Percentiles rank a stretch among this genome's conserved stretches.
Evolutionary conservation across 139 green algal species (phyloP).

Genomic region (Closterium sp.): DNA sequence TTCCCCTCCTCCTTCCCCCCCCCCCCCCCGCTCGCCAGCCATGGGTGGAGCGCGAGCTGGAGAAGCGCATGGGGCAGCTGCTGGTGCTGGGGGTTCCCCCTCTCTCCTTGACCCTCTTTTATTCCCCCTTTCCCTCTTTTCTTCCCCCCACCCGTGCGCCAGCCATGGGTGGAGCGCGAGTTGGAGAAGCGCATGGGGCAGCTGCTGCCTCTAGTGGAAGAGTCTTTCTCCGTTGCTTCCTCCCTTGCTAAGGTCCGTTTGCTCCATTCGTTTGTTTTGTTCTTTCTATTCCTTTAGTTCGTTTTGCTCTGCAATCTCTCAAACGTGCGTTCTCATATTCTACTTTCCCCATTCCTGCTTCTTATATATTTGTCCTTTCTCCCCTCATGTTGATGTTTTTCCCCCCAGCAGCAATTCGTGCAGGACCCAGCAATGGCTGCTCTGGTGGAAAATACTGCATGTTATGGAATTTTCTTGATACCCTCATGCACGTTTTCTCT

Average conservation of each 20-base stretch:
- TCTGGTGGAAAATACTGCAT: no score
- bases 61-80: no score
- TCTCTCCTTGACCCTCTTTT: background rate
- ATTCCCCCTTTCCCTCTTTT: background rate
- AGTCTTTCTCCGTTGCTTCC: background rate
- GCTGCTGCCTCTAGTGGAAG: background rate
- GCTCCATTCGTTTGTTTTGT: background rate
- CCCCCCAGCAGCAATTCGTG: no score
- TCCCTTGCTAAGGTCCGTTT: background rate
- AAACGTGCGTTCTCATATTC: no score
- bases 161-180: background rate
- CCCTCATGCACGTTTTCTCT: no score
- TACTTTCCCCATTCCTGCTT: background rate
- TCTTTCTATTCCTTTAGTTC: background rate
- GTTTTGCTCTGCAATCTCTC: no score
- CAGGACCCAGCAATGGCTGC: no score
- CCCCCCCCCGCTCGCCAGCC: no score
- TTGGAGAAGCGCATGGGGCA: background rate
- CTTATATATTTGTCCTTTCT: background rate
- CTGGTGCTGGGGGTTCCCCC: background rate
- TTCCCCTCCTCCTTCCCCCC: no score
- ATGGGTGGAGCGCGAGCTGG: no score
- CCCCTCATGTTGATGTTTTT: background rate
- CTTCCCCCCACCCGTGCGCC: background rate
- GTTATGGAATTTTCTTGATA: no score